Evolutionary conservation across 148 eudicot species (phyloP), one percentile per base, ranked within the genome.

Genomic region (Vaccinium myrtillus): DNA sequence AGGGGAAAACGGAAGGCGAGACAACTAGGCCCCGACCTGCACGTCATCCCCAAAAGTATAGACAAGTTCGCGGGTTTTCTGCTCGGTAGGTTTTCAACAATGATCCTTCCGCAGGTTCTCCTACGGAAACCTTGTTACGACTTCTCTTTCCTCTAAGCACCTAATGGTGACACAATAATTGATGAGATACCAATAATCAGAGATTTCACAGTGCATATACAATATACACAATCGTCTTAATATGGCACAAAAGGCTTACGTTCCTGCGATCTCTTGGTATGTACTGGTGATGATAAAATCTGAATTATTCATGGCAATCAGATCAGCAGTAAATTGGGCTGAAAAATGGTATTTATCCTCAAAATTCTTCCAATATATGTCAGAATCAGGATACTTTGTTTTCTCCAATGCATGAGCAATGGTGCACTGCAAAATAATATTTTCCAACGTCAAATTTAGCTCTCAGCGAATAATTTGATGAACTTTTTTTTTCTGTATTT

Each of bases 381-480:
- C 99, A 54, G 99, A 97, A 85, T 95, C 99, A 25, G 99, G 99
- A 88, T 97, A 97, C 87, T 97, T 97, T 43, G 99, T 95, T 86
- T 95, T 97, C 93, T 97, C 98, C 94, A 97, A 86, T 54, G 99
- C 99, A 83, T 97, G 99, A 1, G 99, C 99, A 83, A 97, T 95
- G 53, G 89, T 95, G 85, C 99, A 97, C 98, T 97, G 90, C 75
- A 87, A 82, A 81, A n/a, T 8, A 16, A 83, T 25, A 81, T 53
- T 75, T 63, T 65, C 5, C 67, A 21, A 56, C 11, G 79, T 74
- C 51, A 73, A 50, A 53, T 53, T n/a, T 21, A 30, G 71, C 79
- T 69, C 16, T 50, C 75, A 63, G 73, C 14, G 36, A 81, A 73
- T 23, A 18, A 75, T 79, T 21, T 58, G 49, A 46, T 73, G 39